These are phyloP conservation scores for Lentithecium fluviatile DNA, from an alignment of 495 filamentous ascomycete species.

Conservation along the genomic window DNA sequence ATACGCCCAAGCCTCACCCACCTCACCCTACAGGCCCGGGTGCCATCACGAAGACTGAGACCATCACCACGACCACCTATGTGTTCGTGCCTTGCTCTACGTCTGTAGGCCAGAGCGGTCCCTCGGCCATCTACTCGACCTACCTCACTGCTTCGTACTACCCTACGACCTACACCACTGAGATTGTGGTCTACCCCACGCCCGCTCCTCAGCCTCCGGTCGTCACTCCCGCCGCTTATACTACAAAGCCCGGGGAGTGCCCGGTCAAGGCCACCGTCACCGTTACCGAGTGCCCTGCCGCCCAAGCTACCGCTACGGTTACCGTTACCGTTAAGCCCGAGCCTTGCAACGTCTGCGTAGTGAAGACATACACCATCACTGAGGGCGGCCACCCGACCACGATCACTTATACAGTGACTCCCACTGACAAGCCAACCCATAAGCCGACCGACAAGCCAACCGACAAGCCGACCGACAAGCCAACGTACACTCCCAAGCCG, in stretches of 20 bases:
- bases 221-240: conserved; percentile 12
- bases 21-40: background rate
- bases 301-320: too few species aligned
- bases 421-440: conserved; percentile 12
- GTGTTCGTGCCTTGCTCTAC: conserved; percentile 43
- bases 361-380: conserved; percentile 34
- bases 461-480: background rate
- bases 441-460: background rate
- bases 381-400: conserved; percentile 23
- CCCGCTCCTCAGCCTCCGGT: conserved; percentile 8
- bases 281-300: too few species aligned
- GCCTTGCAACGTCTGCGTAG: conserved; percentile 12
- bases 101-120: conserved; percentile 36
- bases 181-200: conserved; percentile 17
- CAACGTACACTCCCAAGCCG: background rate
- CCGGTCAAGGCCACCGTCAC: conserved; percentile 24
- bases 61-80: conserved; percentile 36
- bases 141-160: conserved; percentile 39
- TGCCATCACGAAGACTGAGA: conserved; percentile 17
- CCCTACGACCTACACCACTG: conserved; percentile 30
- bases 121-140: conserved; percentile 39
- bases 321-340: conserved; percentile 18
- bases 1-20: background rate
- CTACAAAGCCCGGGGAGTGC: conserved; percentile 14
- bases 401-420: conserved; percentile 23